Percentiles rank a stretch among this genome's conserved stretches.
phyloP scores from a whole-genome alignment of 768 basidiomycete species.

The Boletellus ananas region DNA sequence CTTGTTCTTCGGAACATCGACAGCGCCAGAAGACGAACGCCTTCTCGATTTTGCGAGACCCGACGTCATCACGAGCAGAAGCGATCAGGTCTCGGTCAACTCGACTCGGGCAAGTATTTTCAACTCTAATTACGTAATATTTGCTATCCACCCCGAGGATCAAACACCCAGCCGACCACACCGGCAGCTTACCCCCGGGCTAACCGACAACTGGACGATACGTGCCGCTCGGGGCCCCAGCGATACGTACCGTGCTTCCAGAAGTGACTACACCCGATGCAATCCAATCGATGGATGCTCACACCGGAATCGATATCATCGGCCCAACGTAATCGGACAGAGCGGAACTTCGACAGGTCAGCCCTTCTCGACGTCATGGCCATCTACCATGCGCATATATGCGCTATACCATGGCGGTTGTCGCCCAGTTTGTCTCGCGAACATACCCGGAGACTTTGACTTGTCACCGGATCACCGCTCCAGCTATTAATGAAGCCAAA shows the following conservation, averaged over 20 bases:
- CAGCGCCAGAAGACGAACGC: conserved; percentile 8
- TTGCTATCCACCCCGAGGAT: too few relatives aligned
- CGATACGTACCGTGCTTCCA: conserved; percentile 4
- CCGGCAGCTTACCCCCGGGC: too few relatives aligned
- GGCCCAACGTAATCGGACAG: conserved; percentile 1
- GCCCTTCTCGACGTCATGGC: neutral
- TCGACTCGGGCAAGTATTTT: too few relatives aligned
- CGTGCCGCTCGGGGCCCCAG: neutral
- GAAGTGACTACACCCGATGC: conserved; percentile 12
- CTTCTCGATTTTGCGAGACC: conserved; percentile 16
- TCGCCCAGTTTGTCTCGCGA: neutral
- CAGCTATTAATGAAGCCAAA: neutral
- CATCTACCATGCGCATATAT: neutral
- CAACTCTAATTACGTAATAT: too few relatives aligned
- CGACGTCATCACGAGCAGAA: conserved; percentile 6
- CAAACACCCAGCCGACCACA: too few relatives aligned
- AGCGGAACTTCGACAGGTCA: too few relatives aligned
- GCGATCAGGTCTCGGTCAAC: too few relatives aligned
- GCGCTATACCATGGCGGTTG: too few relatives aligned
- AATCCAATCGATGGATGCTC: conserved; percentile 4
- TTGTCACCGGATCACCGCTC: neutral
- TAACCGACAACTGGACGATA: too few relatives aligned
- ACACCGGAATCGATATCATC: neutral
- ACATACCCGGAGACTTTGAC: too few relatives aligned
- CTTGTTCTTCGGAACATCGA: conserved; percentile 16